These are phyloP conservation scores for Plantago major DNA, from an alignment of 257 asterid species.

Conservation along the genomic window DNA sequence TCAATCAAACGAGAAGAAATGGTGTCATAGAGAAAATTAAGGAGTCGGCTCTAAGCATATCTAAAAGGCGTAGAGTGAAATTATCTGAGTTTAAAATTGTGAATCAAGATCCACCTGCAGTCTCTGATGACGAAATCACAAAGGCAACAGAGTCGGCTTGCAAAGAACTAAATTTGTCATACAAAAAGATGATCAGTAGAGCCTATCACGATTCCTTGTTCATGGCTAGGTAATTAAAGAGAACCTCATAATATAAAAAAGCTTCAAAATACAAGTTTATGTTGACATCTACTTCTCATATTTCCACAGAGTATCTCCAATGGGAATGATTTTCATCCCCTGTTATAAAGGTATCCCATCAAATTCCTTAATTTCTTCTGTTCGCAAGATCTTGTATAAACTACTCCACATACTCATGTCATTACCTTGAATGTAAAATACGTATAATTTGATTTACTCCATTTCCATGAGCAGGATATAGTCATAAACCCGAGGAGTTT, in stretches of 20 bases:
- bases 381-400: neutral
- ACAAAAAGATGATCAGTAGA: constrained; percentile 93
- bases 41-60: constrained; percentile 53
- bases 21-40: constrained; percentile 60
- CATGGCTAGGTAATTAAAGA: constrained; percentile 80
- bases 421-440: no score
- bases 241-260: no score
- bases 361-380: neutral
- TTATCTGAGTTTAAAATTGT: constrained; percentile 70
- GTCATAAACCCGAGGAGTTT: constrained; percentile 87
- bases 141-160: constrained; percentile 79
- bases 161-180: constrained; percentile 56
- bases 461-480: constrained; percentile 37
- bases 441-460: neutral
- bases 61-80: constrained; percentile 55
- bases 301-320: constrained; percentile 73
- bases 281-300: constrained; percentile 11
- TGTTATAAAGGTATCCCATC: constrained; percentile 74
- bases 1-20: constrained; percentile 75
- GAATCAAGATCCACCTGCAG: constrained; percentile 96
- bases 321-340: constrained; percentile 98
- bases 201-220: constrained; percentile 94
- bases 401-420: no score
- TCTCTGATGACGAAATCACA: constrained; percentile 53
- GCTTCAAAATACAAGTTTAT: neutral